phyloP scores from a whole-genome alignment of 441 rosid genomes.

The Adansonia rubrostipa region DNA sequence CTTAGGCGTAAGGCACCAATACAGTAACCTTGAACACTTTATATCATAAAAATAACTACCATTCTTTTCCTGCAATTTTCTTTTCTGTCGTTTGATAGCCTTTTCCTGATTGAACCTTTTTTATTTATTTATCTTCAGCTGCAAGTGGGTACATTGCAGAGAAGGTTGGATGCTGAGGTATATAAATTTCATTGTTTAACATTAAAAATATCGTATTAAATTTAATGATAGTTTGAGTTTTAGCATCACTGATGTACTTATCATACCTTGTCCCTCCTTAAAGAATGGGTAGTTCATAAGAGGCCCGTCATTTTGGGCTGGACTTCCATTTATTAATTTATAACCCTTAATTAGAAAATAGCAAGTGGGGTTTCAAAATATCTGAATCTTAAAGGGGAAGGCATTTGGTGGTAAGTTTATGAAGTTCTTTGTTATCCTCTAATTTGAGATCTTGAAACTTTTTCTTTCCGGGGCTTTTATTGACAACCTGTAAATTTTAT shows the following conservation, averaged over 20 bases:
- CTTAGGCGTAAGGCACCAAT: background rate
- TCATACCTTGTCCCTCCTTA: background rate
- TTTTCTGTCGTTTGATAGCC: slow-evolving; percentile 1
- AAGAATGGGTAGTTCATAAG: background rate
- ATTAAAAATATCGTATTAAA: background rate
- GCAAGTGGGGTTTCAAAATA: background rate
- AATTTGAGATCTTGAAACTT: too few relatives aligned
- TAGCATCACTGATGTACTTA: background rate
- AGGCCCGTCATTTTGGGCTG: background rate
- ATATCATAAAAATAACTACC: background rate
- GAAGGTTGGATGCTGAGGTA: slow-evolving; percentile 98
- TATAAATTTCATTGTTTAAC: background rate
- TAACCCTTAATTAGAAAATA: background rate
- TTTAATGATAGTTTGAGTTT: slow-evolving; percentile 3
- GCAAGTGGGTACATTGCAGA: slow-evolving; percentile 90
- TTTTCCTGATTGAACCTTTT: background rate
- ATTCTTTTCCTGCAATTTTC: background rate
- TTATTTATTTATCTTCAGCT: slow-evolving; percentile 51
- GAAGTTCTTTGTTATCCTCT: too few relatives aligned
- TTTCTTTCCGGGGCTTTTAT: background rate
- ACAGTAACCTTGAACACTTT: background rate
- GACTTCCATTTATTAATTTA: background rate
- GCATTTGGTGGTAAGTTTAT: background rate
- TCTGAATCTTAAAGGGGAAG: background rate
- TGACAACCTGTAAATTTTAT: background rate